Conservation (phyloP, 371 early-diverging fungal genomes). For the Catenaria anguillulae region DNA sequence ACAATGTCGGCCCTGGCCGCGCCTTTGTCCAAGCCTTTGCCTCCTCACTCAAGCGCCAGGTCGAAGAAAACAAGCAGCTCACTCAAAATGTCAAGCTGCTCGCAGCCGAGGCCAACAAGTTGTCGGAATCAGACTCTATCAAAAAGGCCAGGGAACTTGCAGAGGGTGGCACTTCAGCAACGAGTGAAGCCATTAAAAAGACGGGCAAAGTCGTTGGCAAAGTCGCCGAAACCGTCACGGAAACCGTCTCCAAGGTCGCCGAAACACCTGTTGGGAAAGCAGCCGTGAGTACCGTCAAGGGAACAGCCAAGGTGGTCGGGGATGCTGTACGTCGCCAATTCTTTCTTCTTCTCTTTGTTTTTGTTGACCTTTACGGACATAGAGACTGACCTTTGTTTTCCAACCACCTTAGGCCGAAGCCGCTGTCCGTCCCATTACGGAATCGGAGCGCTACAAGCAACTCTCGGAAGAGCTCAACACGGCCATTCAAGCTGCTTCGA, state of each 20-base stretch:
- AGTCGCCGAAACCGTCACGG: slow-evolving; percentile 65
- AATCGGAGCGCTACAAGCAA: slow-evolving; percentile 57
- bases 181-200: slow-evolving; percentile 37
- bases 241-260: slow-evolving; percentile 39
- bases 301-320: slow-evolving; percentile 59
- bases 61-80: slow-evolving; percentile 81
- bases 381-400: no score
- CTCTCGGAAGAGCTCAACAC: slow-evolving; percentile 72
- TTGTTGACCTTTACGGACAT: no score
- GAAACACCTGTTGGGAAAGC: slow-evolving; percentile 5
- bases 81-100: slow-evolving; percentile 74
- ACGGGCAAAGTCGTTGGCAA: slow-evolving; percentile 45
- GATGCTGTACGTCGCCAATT: slow-evolving; percentile 40
- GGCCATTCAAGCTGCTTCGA: slow-evolving; percentile 55
- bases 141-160: slow-evolving; percentile 74
- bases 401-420: no score
- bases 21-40: slow-evolving; percentile 40
- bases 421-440: slow-evolving; percentile 21
- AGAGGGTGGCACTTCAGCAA: slow-evolving; percentile 42
- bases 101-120: slow-evolving; percentile 59
- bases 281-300: slow-evolving; percentile 32
- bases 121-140: slow-evolving; percentile 74
- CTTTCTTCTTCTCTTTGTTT: not conserved
- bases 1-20: slow-evolving; percentile 1
- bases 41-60: slow-evolving; percentile 74